Evolutionary conservation across 2,329 filamentous ascomycete genomes (phyloP).

Genomic region (Allantophomopsis lycopodina): DNA sequence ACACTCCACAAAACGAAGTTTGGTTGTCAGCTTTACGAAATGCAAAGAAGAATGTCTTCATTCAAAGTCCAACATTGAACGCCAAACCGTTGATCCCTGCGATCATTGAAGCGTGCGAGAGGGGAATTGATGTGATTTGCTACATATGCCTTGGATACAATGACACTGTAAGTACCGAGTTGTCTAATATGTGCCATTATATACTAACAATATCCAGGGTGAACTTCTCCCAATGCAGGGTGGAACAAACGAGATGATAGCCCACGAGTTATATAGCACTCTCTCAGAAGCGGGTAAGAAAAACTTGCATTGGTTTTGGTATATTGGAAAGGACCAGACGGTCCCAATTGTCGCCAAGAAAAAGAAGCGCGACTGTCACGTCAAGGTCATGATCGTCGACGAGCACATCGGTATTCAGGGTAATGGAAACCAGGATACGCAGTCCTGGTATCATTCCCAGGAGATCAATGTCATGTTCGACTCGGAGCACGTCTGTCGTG

Average conservation of each 20-base stretch:
- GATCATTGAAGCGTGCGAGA: slow-evolving; percentile 47
- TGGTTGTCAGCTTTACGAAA: slow-evolving; percentile 59
- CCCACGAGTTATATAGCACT: slow-evolving; percentile 39
- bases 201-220: slow-evolving; percentile 27
- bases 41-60: slow-evolving; percentile 52
- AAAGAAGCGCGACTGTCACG: slow-evolving; percentile 57
- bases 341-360: slow-evolving; percentile 50
- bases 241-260: slow-evolving; percentile 61
- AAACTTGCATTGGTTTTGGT: slow-evolving; percentile 50
- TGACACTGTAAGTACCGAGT: slow-evolving; percentile 34
- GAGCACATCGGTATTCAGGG: slow-evolving; percentile 56
- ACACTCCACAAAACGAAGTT: slow-evolving; percentile 62
- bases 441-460: slow-evolving; percentile 66
- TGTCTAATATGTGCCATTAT: not conserved
- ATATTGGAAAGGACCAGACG: slow-evolving; percentile 61
- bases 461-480: slow-evolving; percentile 70
- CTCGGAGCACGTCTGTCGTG: slow-evolving; percentile 40
- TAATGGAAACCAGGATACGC: slow-evolving; percentile 70
- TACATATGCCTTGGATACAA: slow-evolving; percentile 73
- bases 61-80: slow-evolving; percentile 68
- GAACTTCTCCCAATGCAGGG: slow-evolving; percentile 65
- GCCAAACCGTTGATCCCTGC: slow-evolving; percentile 52
- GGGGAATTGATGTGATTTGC: slow-evolving; percentile 53
- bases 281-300: slow-evolving; percentile 33
- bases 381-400: slow-evolving; percentile 68